Percentiles rank a stretch among this genome's conserved stretches.
Evolutionary conservation across 352 stramenopile genomes (phyloP).

Genomic region (Saprolegnia diclina): DNA sequence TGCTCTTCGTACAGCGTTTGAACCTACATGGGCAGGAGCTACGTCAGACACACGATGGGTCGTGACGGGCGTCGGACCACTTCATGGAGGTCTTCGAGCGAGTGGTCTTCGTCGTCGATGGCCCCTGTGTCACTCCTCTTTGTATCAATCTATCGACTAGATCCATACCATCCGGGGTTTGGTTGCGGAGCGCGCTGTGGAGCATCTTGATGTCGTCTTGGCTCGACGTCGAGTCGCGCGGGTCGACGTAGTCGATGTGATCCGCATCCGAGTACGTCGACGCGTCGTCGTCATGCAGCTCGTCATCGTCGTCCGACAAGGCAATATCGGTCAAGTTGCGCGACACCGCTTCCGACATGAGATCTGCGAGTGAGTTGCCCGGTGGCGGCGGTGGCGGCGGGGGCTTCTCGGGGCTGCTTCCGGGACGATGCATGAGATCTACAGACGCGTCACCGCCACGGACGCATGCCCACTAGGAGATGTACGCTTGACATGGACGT

Average conservation of each 20-base stretch:
- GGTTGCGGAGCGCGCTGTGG: conserved; percentile 44
- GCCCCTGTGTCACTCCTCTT: conserved; percentile 27
- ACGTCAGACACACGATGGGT: background rate
- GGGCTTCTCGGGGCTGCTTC: conserved; percentile 20
- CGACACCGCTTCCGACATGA: conserved; percentile 25
- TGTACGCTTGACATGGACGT: conserved; percentile 20
- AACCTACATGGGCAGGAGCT: conserved; percentile 37
- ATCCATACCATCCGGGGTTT: conserved; percentile 30
- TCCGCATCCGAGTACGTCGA: conserved; percentile 21
- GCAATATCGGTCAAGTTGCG: conserved; percentile 20
- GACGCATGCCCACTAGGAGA: background rate
- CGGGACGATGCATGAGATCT: background rate
- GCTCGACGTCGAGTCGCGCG: conserved; percentile 39
- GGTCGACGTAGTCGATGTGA: conserved; percentile 19
- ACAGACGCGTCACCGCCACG: background rate
- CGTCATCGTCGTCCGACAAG: background rate
- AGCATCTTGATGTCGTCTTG: conserved; percentile 56
- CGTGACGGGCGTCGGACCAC: conserved; percentile 35
- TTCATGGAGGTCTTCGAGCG: conserved; percentile 54
- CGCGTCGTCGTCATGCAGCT: conserved; percentile 27
- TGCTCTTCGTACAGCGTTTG: conserved; percentile 95
- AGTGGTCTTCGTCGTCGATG: conserved; percentile 27
- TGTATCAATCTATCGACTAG: conserved; percentile 13
- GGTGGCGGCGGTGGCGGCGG: background rate
- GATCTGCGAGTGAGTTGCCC: conserved; percentile 16